Evolutionary conservation across 345 rosid genomes (phyloP).

Genomic region (Barbarea vulgaris): DNA sequence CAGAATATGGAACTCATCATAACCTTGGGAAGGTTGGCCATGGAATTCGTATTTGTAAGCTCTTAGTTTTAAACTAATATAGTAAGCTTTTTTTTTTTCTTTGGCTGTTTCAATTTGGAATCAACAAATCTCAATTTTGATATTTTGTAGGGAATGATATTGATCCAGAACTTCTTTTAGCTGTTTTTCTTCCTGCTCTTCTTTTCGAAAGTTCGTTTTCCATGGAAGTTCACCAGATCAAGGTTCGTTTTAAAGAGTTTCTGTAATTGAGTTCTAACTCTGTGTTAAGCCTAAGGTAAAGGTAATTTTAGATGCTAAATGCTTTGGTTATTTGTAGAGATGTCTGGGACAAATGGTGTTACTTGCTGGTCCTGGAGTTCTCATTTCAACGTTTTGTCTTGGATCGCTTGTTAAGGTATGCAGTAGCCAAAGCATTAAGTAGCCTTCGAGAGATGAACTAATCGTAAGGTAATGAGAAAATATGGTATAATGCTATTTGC

Average conservation of each 20-base stretch:
- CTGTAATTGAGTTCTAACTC: background rate
- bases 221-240: conserved; percentile 94
- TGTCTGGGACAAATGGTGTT: conserved; percentile 86
- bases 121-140: background rate
- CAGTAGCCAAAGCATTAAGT: background rate
- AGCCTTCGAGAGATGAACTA: background rate
- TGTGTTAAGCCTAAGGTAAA: background rate
- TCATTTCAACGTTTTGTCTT: conserved; percentile 80
- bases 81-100: background rate
- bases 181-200: conserved; percentile 96
- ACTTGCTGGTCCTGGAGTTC: conserved; percentile 96
- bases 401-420: conserved; percentile 80
- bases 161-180: conserved; percentile 83
- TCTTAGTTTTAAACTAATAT: background rate
- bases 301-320: background rate
- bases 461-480: background rate
- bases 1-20: conserved; percentile 87
- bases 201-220: conserved; percentile 95
- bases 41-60: conserved; percentile 93
- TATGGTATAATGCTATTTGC: conserved; percentile 29
- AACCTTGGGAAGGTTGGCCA: conserved; percentile 74
- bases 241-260: conserved; percentile 48
- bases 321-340: conserved; percentile 48
- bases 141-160: conserved; percentile 72
- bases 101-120: background rate